Percentiles rank a stretch among this genome's conserved stretches.
Evolutionary conservation across 805 yeast genomes (phyloP).

Genomic region (Peterozyma xylosa): DNA sequence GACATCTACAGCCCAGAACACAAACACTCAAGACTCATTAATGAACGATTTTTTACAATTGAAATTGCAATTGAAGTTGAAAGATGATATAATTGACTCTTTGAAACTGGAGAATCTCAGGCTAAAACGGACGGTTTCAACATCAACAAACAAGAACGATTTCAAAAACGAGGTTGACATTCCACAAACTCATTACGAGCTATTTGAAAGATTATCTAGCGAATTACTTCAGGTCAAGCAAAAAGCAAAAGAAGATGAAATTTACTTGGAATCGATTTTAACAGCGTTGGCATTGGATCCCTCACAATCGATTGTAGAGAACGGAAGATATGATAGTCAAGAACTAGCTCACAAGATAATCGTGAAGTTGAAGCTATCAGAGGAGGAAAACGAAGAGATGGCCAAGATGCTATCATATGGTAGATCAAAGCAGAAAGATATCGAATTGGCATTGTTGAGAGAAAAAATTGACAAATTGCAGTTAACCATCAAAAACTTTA

Average conservation of each 20-base stretch:
- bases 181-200: conserved; percentile 24
- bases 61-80: conserved; percentile 44
- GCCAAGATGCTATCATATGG: conserved; percentile 68
- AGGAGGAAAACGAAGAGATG: conserved; percentile 64
- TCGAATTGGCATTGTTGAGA: conserved; percentile 57
- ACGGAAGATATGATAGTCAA: conserved; percentile 65
- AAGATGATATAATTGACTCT: conserved; percentile 41
- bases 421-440: conserved; percentile 62
- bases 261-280: conserved; percentile 53
- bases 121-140: conserved; percentile 31
- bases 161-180: conserved; percentile 14
- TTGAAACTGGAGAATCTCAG: conserved; percentile 36
- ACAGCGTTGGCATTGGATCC: conserved; percentile 51
- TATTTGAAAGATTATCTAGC: conserved; percentile 20
- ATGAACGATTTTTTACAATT: conserved; percentile 15
- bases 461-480: conserved; percentile 41
- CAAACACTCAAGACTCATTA: too few species aligned
- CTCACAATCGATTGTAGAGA: conserved; percentile 32
- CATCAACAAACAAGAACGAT: conserved; percentile 22
- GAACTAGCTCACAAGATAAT: conserved; percentile 70
- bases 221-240: conserved; percentile 20
- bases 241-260: conserved; percentile 56
- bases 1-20: too few species aligned
- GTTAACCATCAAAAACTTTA: background rate
- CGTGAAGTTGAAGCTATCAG: conserved; percentile 49